A percentile compares a stretch with the other conserved stretches of the same genome.
phyloP scores from a whole-genome alignment of 140 eudicot species.

The Erigeron philadelphicus region DNA sequence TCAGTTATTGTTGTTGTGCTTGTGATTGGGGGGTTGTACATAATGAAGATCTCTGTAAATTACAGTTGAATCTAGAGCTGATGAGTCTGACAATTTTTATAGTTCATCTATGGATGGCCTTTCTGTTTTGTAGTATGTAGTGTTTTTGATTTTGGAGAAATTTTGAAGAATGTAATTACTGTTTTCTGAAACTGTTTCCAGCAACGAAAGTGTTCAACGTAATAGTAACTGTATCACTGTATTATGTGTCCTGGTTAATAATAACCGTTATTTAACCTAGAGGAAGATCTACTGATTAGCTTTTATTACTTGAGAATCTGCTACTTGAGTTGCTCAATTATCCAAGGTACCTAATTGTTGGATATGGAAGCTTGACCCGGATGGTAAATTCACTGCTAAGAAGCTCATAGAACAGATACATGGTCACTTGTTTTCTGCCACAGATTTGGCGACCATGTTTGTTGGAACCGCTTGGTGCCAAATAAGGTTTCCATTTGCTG shows the following conservation, averaged over 20 bases:
- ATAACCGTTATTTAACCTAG: background rate
- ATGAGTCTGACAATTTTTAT: slow-evolving; percentile 29
- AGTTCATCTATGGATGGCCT: slow-evolving; percentile 24
- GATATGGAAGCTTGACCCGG: too few relatives aligned
- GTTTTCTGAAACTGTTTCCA: slow-evolving; percentile 10
- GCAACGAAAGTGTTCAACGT: background rate
- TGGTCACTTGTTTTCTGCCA: too few relatives aligned
- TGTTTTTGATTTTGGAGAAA: slow-evolving; percentile 12
- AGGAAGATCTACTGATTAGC: too few relatives aligned
- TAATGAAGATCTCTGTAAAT: slow-evolving; percentile 23
- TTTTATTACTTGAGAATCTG: too few relatives aligned
- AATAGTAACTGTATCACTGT: background rate
- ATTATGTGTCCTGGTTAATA: background rate
- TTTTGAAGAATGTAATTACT: slow-evolving; percentile 18
- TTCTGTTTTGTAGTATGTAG: slow-evolving; percentile 25
- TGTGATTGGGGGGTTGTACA: slow-evolving; percentile 19
- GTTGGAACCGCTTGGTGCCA: too few relatives aligned
- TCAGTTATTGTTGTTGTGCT: slow-evolving; percentile 16
- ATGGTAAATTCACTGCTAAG: too few relatives aligned
- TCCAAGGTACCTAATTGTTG: too few relatives aligned
- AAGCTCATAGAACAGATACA: too few relatives aligned
- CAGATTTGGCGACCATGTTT: too few relatives aligned
- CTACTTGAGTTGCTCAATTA: too few relatives aligned
- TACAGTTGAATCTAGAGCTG: slow-evolving; percentile 25
- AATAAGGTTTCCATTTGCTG: too few relatives aligned